Evolutionary conservation across 1,284 basidiomycete genomes (phyloP).

Genomic region (Sanghuangporus sanghuang): DNA sequence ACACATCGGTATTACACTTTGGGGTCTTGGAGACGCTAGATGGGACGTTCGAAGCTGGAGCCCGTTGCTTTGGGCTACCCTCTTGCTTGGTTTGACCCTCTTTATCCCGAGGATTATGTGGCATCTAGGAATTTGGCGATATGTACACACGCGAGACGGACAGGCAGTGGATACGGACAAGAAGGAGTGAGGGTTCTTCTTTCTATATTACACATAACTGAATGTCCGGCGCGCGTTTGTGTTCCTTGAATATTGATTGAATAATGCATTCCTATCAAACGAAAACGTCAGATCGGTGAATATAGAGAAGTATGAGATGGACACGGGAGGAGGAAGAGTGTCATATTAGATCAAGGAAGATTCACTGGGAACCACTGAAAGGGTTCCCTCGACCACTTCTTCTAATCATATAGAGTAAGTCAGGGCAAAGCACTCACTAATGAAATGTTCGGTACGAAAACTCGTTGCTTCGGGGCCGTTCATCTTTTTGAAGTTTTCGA

Average conservation of each 20-base stretch:
- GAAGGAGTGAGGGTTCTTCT: background rate
- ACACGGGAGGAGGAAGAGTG: constrained; percentile 20
- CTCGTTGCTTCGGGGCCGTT: background rate
- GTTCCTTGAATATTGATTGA: no score
- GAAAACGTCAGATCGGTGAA: no score
- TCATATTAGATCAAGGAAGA: constrained; percentile 88
- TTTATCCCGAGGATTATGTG: constrained; percentile 65
- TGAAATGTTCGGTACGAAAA: background rate
- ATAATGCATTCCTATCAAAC: no score
- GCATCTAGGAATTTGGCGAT: constrained; percentile 69
- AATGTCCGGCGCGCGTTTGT: background rate
- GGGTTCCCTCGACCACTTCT: constrained; percentile 69
- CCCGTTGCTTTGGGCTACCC: constrained; percentile 61
- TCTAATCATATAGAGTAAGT: constrained; percentile 51
- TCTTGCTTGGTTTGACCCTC: constrained; percentile 57
- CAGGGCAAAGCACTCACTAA: background rate
- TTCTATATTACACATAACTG: background rate
- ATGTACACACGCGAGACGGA: constrained; percentile 59
- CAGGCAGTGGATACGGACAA: background rate
- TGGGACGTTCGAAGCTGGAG: constrained; percentile 60
- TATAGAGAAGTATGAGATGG: background rate
- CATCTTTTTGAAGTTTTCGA: background rate
- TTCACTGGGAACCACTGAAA: constrained; percentile 45
- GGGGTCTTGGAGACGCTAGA: constrained; percentile 60
- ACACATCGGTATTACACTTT: constrained; percentile 62